Evolutionary conservation across 208 protist species (phyloP), one percentile per base, ranked within the genome.

Genomic region (Leishmania guyanensis): DNA sequence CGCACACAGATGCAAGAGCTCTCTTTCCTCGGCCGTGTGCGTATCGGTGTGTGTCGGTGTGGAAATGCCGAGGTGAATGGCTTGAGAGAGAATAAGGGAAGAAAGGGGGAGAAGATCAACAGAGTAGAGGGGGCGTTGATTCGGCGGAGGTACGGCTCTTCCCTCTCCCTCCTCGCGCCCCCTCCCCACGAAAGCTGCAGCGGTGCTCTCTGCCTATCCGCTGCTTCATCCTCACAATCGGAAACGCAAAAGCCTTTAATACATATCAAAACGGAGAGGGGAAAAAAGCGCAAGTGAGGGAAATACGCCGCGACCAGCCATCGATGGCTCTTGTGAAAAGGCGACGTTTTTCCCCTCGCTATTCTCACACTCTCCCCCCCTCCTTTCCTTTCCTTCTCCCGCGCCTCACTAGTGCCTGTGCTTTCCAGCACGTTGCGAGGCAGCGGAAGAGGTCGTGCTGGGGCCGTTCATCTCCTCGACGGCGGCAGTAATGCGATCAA

Each of bases 401-500:
- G 22, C 9, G 26, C 53, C 22, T 43, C 48, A 12, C 62, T 71
- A 85, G 12, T 26, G 77, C 71, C 75, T 78, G 8, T 73, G 76
- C 20, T 26, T 66, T 5, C 51, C 74, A 1, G 46, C n/a, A 77
- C 81, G 33, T 48, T 77, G 33, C 79, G 56, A 77, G 46, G 78
- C 75, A 39, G 66, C 82, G 72, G 85, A 75, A 0, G 66, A 26
- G 56, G 69, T 10, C 4, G 73, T 54, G 53, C 65, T 73, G 17
- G n/a, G 64, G 36, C 14, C 68, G 43, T 58, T 22, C 69, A 81
- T 46, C 39, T 77, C 77, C 75, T 91, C 80, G 48, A 84, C 51
- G 1, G 81, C 84, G 9, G 54, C 36, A 53, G 93, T 84, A 53
- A 94, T 75, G 16, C 73, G 84, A 20, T 86, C 75, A 33, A 97